A percentile compares a stretch with the other conserved stretches of the same genome.
Conservation (phyloP, 2,329 filamentous ascomycete species). For the Alternaria infectoria region DNA sequence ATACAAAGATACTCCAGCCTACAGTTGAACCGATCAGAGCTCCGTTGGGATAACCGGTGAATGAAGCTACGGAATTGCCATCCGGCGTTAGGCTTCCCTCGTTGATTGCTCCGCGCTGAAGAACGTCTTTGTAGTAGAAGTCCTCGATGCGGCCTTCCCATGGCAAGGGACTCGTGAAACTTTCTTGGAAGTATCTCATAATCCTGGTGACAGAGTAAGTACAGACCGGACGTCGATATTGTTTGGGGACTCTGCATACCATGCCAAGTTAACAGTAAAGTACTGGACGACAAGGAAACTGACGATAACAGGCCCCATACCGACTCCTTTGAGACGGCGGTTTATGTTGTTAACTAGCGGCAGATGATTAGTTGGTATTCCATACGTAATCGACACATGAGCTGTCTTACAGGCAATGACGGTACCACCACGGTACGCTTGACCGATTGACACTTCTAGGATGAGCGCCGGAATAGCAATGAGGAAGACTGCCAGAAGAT, state of each 20-base stretch:
- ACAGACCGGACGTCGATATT: background rate
- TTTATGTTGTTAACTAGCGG: slow-evolving; percentile 54
- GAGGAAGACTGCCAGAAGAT: slow-evolving; percentile 61
- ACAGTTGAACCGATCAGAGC: slow-evolving; percentile 62
- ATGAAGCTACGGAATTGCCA: slow-evolving; percentile 50
- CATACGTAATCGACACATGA: background rate
- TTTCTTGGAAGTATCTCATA: slow-evolving; percentile 64
- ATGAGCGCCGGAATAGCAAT: slow-evolving; percentile 64
- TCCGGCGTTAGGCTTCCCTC: slow-evolving; percentile 45
- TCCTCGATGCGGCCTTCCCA: slow-evolving; percentile 60
- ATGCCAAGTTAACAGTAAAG: slow-evolving; percentile 63
- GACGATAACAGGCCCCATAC: slow-evolving; percentile 60
- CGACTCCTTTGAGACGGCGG: slow-evolving; percentile 60
- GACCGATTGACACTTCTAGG: slow-evolving; percentile 60
- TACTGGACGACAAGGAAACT: slow-evolving; percentile 61
- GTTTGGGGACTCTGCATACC: slow-evolving; percentile 22
- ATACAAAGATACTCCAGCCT: slow-evolving; percentile 64
- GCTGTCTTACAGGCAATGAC: slow-evolving; percentile 55
- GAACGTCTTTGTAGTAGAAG: slow-evolving; percentile 59
- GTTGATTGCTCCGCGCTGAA: slow-evolving; percentile 55
- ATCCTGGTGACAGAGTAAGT: slow-evolving; percentile 45
- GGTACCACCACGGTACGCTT: slow-evolving; percentile 63
- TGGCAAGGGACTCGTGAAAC: slow-evolving; percentile 61
- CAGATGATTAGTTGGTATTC: background rate
- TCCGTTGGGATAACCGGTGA: slow-evolving; percentile 56